phyloP scores from a whole-genome alignment of 352 stramenopile species.

The Phytophthora aleatoria region DNA sequence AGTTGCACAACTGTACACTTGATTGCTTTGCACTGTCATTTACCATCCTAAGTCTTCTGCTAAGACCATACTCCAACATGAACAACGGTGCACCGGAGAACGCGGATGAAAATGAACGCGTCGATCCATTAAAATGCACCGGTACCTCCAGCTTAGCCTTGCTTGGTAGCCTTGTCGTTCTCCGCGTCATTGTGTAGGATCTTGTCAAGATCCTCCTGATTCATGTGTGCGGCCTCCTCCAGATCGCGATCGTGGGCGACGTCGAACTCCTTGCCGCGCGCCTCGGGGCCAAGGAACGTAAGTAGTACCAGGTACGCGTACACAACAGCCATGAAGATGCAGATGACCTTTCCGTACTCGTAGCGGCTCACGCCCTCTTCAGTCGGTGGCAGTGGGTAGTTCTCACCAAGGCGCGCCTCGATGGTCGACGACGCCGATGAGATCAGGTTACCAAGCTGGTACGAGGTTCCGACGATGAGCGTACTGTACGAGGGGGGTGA shows the following conservation, averaged over 20 bases:
- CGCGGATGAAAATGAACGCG: too few species aligned
- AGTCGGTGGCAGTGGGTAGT: conserved; percentile 43
- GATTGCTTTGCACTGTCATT: too few species aligned
- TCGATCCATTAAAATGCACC: not conserved
- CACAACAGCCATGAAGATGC: conserved; percentile 48
- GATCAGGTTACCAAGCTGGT: conserved; percentile 64
- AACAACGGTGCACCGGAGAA: too few species aligned
- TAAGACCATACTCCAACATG: too few species aligned
- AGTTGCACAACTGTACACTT: too few species aligned
- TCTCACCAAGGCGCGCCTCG: conserved; percentile 45
- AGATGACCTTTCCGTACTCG: conserved; percentile 57
- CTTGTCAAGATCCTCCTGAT: conserved; percentile 40
- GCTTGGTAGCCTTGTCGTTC: conserved; percentile 36
- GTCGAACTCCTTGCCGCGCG: conserved; percentile 53
- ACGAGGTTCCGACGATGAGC: conserved; percentile 51
- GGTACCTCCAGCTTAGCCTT: conserved; percentile 4
- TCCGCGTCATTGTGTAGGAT: conserved; percentile 35
- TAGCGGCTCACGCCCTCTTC: conserved; percentile 34
- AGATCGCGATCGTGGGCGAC: conserved; percentile 39
- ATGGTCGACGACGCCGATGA: conserved; percentile 53
- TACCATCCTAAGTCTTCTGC: too few species aligned
- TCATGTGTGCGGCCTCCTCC: conserved; percentile 35
- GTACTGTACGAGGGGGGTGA: conserved; percentile 51
- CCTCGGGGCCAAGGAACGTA: conserved; percentile 45
- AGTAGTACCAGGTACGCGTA: conserved; percentile 49